A percentile compares a stretch with the other conserved stretches of the same genome.
Evolutionary conservation across 2,329 filamentous ascomycete species (phyloP).

Genomic region (Aspergillus caelatus): DNA sequence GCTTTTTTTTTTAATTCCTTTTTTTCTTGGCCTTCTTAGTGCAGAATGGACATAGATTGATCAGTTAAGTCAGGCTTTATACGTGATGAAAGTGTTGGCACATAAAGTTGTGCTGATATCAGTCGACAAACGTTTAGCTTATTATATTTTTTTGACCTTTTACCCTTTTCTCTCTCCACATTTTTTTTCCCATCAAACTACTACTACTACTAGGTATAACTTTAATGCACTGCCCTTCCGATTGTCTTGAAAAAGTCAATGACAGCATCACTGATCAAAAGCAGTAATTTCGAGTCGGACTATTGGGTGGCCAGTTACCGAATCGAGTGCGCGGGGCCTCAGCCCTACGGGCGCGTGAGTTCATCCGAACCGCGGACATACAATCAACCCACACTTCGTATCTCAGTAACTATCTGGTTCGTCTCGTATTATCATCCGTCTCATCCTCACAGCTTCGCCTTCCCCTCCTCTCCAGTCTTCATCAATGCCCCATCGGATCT

Average conservation of each 20-base stretch:
- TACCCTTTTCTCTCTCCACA: background rate
- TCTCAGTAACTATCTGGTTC: too few species aligned
- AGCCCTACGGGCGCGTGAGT: background rate
- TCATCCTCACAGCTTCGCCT: slow-evolving; percentile 29
- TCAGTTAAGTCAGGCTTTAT: too few species aligned
- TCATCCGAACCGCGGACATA: background rate
- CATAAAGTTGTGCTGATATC: background rate
- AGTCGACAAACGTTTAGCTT: background rate
- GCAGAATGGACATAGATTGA: too few species aligned
- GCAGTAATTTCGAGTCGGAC: background rate
- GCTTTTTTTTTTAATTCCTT: background rate
- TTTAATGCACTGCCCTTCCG: background rate
- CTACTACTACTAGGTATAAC: background rate
- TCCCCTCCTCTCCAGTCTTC: slow-evolving; percentile 43
- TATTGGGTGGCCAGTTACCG: background rate
- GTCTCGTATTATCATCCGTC: background rate
- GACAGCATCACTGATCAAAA: background rate
- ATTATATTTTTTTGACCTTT: background rate
- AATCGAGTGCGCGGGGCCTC: background rate
- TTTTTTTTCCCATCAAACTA: background rate
- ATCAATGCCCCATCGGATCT: slow-evolving; percentile 62
- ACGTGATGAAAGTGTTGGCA: background rate
- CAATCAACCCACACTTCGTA: background rate
- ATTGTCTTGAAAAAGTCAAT: background rate
- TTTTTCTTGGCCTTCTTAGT: background rate